These are phyloP conservation scores for Mortierella sp. DNA, from an alignment of 371 early-diverging fungal species.

Conservation along the genomic window DNA sequence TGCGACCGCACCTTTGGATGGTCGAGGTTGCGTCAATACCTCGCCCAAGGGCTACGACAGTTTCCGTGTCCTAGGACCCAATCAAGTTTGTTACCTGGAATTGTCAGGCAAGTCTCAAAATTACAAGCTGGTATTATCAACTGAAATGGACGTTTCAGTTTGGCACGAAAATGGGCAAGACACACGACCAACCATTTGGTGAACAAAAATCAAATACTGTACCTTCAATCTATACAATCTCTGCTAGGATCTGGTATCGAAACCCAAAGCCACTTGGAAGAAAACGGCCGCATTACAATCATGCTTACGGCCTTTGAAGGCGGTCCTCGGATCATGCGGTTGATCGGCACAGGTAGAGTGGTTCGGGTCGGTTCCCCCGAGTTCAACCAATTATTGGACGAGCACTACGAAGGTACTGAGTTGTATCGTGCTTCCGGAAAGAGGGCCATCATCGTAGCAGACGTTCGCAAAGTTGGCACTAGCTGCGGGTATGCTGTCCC, in stretches of 20 bases:
- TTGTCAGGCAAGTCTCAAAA: constrained; percentile 57
- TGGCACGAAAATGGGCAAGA: neutral
- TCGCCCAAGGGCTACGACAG: constrained; percentile 70
- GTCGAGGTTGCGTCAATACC: constrained; percentile 62
- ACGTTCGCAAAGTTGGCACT: constrained; percentile 61
- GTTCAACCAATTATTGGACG: constrained; percentile 55
- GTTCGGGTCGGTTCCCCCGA: constrained; percentile 56
- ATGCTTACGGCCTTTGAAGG: constrained; percentile 71
- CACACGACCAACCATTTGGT: neutral
- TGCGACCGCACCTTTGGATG: constrained; percentile 61
- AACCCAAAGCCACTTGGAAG: constrained; percentile 66
- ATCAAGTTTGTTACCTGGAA: constrained; percentile 62
- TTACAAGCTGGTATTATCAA: neutral
- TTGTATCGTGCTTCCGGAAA: constrained; percentile 52
- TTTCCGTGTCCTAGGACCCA: constrained; percentile 57
- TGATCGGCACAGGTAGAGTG: constrained; percentile 61
- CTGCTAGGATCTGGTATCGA: constrained; percentile 62
- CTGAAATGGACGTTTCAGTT: neutral
- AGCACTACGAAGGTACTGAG: constrained; percentile 49
- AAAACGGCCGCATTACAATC: constrained; percentile 67
- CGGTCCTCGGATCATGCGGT: constrained; percentile 63
- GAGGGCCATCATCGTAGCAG: constrained; percentile 62
- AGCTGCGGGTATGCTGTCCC: constrained; percentile 71
- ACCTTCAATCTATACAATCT: neutral
- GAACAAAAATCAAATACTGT: no score